Conservation (phyloP, 495 filamentous ascomycete genomes). For the Xylaria grammica region DNA sequence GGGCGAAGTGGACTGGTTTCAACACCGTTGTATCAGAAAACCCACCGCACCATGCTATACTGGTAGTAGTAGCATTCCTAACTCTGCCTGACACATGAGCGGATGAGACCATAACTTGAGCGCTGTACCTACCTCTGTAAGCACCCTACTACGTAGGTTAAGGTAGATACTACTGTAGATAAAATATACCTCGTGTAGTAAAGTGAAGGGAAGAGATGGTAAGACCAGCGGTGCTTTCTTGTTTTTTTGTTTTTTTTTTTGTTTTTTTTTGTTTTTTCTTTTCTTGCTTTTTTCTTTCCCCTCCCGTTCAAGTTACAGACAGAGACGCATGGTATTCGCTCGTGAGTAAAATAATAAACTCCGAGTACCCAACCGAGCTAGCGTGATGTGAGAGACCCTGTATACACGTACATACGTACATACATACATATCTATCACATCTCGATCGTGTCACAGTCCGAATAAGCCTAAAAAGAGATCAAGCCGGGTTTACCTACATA, state of each 20-base stretch:
- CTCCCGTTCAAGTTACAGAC: not conserved
- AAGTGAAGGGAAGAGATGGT: too few species aligned
- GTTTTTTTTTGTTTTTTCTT: not conserved
- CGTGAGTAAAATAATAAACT: too few species aligned
- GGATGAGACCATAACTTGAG: too few species aligned
- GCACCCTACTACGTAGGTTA: too few species aligned
- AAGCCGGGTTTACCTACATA: not conserved
- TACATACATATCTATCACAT: not conserved
- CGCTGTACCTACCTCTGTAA: too few species aligned
- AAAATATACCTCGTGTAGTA: too few species aligned
- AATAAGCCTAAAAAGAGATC: not conserved
- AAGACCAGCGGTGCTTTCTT: too few species aligned
- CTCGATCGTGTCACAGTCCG: not conserved
- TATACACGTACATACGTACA: not conserved
- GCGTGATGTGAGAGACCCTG: slow-evolving; percentile 9
- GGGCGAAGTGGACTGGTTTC: not conserved
- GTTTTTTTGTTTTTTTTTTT: too few species aligned
- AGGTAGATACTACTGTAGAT: too few species aligned
- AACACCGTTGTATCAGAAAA: slow-evolving; percentile 3
- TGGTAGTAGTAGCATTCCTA: not conserved
- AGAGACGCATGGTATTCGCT: too few species aligned
- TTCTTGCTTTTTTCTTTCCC: not conserved
- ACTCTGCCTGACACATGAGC: not conserved
- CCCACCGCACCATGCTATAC: not conserved
- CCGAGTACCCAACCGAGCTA: not conserved